Evolutionary conservation across 805 yeast species (phyloP), one percentile per base, ranked within the genome.

Genomic region (Yarrowia sp.): DNA sequence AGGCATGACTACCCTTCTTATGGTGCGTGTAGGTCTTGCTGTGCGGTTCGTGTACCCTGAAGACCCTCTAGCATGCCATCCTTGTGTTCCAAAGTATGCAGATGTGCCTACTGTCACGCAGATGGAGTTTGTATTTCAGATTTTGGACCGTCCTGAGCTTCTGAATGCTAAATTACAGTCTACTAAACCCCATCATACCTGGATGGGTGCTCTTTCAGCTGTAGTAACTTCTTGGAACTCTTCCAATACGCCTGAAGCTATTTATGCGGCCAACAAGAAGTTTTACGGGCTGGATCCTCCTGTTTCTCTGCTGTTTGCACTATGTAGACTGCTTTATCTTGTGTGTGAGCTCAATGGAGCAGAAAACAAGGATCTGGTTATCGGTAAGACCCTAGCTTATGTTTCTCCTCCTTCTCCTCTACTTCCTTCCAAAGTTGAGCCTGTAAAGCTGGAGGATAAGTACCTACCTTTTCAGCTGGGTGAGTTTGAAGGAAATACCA

Each of bases 341-440:
- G 38, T 55, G 8, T 55, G 61, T 55, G 61, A 55, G 47, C 7
- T 31, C 31, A 55, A 55, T 31, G 61, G 61, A 6, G 61, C 61
- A 8, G 61, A n/a, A 3, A 55, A 55, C n/a, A 39, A 31, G 17
- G 61, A 55, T 7, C 47, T 55, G 8, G 42, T 4, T 13, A 39
- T 55, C 4, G 45, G 38, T 8, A 31, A 41, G 8, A 41, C n/a
- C 8, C 38, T 55, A 4, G 15, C 61, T 5, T 55, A 55, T 17
- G 28, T 14, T 2, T n/a, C 61, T 1, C 61, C 61, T 31, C 61
- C 61, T 5, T 28, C 61, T 8, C 61, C 61, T 10, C 47, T 39
- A 1, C n/a, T 39, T 22, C 61, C 47, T 4, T 55, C 47, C 11
- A 55, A 55, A 31, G 18, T 55, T 1, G 61, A 55, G 33, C 39